A percentile compares a stretch with the other conserved stretches of the same genome.
These are phyloP conservation scores for Eutreptiella sp. DNA, from an alignment of 208 protist genomes.

Conservation along the genomic window DNA sequence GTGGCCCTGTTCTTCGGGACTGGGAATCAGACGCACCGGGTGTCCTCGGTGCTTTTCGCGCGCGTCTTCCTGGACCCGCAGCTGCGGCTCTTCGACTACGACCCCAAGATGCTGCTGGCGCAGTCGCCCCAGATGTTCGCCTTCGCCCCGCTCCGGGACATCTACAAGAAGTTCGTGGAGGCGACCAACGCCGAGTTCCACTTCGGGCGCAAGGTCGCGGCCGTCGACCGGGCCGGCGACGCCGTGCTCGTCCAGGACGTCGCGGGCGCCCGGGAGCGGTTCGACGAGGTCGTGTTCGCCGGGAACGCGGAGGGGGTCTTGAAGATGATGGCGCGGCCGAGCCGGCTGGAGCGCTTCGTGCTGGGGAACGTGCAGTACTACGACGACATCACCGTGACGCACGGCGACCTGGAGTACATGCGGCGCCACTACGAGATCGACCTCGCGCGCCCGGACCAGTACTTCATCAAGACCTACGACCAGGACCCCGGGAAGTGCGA, in stretches of 20 bases:
- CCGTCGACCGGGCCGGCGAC: conserved; percentile 6
- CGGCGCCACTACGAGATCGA: conserved; percentile 15
- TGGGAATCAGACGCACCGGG: conserved; percentile 28
- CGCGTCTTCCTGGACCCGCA: conserved; percentile 30
- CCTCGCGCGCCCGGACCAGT: not conserved
- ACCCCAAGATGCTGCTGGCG: conserved; percentile 18
- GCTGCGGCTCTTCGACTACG: conserved; percentile 30
- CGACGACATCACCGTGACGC: conserved; percentile 30
- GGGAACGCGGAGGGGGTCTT: conserved; percentile 24
- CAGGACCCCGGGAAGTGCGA: not conserved
- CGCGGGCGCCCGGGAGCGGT: not conserved
- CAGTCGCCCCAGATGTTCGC: conserved; percentile 28
- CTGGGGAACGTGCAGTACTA: conserved; percentile 33
- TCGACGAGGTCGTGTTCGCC: conserved; percentile 27
- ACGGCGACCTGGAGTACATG: conserved; percentile 28
- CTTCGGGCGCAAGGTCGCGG: conserved; percentile 4
- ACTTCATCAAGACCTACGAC: not conserved
- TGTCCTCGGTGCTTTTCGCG: conserved; percentile 27
- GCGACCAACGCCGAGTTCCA: not conserved
- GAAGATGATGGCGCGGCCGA: conserved; percentile 16
- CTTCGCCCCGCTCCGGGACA: conserved; percentile 14
- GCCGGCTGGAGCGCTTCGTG: conserved; percentile 5
- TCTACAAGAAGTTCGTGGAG: conserved; percentile 4
- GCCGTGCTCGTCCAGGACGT: not conserved
- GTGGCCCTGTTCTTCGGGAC: conserved; percentile 32